Evolutionary conservation across 140 eudicot species (phyloP).

Genomic region (Bidens hawaiensis): DNA sequence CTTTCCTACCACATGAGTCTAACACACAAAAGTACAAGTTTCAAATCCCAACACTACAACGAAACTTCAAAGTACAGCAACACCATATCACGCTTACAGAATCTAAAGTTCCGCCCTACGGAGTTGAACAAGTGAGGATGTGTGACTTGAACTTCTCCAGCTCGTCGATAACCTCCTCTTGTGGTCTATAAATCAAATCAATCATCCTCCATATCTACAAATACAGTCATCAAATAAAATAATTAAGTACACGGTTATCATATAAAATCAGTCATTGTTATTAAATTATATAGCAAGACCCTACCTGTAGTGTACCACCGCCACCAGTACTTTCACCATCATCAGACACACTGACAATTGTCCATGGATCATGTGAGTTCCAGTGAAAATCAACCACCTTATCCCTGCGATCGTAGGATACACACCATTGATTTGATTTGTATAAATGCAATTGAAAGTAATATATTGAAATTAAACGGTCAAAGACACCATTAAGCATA

Average conservation of each 20-base stretch:
- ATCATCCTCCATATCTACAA: conserved; percentile 95
- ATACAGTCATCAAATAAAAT: not conserved
- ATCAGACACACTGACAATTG: conserved; percentile 89
- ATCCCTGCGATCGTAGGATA: conserved; percentile 39
- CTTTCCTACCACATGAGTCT: conserved; percentile 7
- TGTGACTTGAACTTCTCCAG: conserved; percentile 79
- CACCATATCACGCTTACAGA: not conserved
- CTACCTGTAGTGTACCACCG: conserved; percentile 95
- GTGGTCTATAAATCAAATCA: conserved; percentile 76
- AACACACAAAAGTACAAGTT: not conserved
- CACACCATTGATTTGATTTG: not conserved
- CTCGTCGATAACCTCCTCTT: conserved; percentile 80
- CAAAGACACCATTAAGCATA: not conserved
- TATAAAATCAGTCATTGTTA: not conserved
- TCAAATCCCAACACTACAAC: conserved; percentile 15
- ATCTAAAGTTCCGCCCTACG: not conserved
- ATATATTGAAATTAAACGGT: not conserved
- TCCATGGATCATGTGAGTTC: conserved; percentile 92
- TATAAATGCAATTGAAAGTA: not conserved
- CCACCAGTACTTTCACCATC: conserved; percentile 89
- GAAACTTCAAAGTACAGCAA: conserved; percentile 14
- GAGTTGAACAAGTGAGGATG: conserved; percentile 56
- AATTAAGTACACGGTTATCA: not conserved
- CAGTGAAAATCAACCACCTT: conserved; percentile 92
- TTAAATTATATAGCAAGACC: not conserved